phyloP scores from a whole-genome alignment of 1,284 basidiomycete species.

The Polyporus tsugae region DNA sequence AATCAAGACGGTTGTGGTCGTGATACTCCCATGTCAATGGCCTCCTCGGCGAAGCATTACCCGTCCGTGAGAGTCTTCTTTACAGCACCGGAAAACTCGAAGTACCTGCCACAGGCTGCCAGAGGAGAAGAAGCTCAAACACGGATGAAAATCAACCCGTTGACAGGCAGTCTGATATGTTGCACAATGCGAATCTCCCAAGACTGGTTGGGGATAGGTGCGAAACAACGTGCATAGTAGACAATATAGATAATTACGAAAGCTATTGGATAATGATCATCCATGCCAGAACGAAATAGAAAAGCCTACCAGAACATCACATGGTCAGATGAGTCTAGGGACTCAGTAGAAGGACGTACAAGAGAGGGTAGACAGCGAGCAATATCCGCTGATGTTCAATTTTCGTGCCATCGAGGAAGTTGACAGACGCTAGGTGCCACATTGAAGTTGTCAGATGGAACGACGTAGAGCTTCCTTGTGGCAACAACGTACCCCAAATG shows the following conservation, averaged over 20 bases:
- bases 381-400: constrained; percentile 88
- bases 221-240: neutral
- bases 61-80: neutral
- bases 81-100: neutral
- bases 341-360: constrained; percentile 57
- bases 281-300: constrained; percentile 90
- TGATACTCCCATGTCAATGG: constrained; percentile 5
- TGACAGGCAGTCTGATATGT: neutral
- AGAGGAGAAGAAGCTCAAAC: neutral
- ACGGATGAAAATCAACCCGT: neutral
- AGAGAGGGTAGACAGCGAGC: constrained; percentile 91
- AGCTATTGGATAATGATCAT: constrained; percentile 88
- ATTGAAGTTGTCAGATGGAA: constrained; percentile 19
- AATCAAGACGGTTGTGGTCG: neutral
- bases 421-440: constrained; percentile 77
- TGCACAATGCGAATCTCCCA: neutral
- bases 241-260: constrained; percentile 4
- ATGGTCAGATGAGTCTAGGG: neutral
- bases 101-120: neutral
- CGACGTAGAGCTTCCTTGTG: neutral
- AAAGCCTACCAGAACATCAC: constrained; percentile 57
- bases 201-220: neutral
- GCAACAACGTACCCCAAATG: constrained; percentile 83
- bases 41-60: neutral
- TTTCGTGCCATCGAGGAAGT: constrained; percentile 93